Evolutionary conservation across 2,329 filamentous ascomycete species (phyloP), one percentile per base, ranked within the genome.

Genomic region (Zarea fungicola): DNA sequence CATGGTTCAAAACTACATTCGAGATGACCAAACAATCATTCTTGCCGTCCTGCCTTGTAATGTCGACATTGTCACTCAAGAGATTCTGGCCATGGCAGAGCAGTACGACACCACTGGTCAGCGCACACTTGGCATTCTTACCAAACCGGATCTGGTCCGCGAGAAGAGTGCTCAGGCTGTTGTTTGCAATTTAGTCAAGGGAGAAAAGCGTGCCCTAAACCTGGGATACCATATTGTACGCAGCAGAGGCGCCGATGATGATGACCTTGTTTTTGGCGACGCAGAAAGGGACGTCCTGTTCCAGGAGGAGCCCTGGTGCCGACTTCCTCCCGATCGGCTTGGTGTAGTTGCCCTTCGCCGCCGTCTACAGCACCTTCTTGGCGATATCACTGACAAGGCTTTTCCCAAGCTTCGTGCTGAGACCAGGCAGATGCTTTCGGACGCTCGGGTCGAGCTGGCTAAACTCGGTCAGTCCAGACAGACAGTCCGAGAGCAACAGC

Each of bases 1-100:
- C 10, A 75, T 80, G 70, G 75, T 77, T 0, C 64, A 66, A 26
- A 55, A 53, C 0, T 77, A 77, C 47, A 77, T 79, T 51, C 57
- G 64, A 5, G 62, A 77, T 23, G 53, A 54, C 0, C 64, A 75
- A 0, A 78, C 75, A 3, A 77, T 79, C 58, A 43, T 48, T 10
- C 14, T 11, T 21, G 49, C 68, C 0, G 72, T 75, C 0, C 56
- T 75, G 3, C 67, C 66, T 0, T 66, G 68, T 9, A 69, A 67
- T 25, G 64, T 67, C 4, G 72, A 78, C 44, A 61, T 73, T 23
- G 67, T 65, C 0, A 75, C 65, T 0, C 71, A 76, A 44, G 65
- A 70, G 28, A 74, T 77, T 31, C 57, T 76, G 1, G 58, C 67
- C 22, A 56, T 69, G 34, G 70, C 72, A 0, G 57, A 60, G 18